Base-by-base conservation (phyloP, 177 flowering plant species). In the Tripterygium wilfordii region DNA sequence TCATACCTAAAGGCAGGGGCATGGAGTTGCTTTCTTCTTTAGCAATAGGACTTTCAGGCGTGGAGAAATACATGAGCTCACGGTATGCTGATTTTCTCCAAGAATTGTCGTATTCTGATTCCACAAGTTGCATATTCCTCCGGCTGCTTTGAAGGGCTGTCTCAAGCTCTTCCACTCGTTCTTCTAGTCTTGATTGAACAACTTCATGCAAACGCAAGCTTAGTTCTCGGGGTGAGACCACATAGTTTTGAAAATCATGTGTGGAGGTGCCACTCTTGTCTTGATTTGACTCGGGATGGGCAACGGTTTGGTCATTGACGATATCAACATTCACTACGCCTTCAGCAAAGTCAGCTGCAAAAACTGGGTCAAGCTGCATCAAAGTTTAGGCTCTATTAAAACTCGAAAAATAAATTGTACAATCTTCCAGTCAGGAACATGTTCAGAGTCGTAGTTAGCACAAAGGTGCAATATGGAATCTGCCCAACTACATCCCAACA, bases 361-460 rank as follows among this genome's bases (percentile, higher is more conserved):
- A 66, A 10, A 79, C 88, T 44, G 78, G 71, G 47, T 81, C 79
- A 55, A 78, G 42, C 89, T 84, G 79, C 80, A 72, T n/a, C 28
- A 3, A 36, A 2, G 39, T 44, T 17, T 17, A 51, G 38, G 12
- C 49, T 32, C 24, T 10, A 23, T 60, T 31, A 51, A 18, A 3
- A 24, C 25, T 25, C 10, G 1, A 0, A 20, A 12, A 48, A 0
- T 14, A 23, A 33, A 44, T 8, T 20, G 27, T 22, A 20, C 3
- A n/a, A 3, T 15, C 5, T 2, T 15, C n/a, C n/a, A n/a, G n/a
- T n/a, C n/a, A n/a, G n/a, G n/a, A n/a, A n/a, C n/a, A n/a, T n/a
- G n/a, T n/a, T n/a, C n/a, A n/a, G n/a, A n/a, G n/a, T n/a, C n/a
- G n/a, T n/a, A n/a, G n/a, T n/a, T n/a, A n/a, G n/a, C n/a, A n/a